These are phyloP conservation scores for Neurospora sp. DNA, from an alignment of 495 filamentous ascomycete species.

Conservation along the genomic window DNA sequence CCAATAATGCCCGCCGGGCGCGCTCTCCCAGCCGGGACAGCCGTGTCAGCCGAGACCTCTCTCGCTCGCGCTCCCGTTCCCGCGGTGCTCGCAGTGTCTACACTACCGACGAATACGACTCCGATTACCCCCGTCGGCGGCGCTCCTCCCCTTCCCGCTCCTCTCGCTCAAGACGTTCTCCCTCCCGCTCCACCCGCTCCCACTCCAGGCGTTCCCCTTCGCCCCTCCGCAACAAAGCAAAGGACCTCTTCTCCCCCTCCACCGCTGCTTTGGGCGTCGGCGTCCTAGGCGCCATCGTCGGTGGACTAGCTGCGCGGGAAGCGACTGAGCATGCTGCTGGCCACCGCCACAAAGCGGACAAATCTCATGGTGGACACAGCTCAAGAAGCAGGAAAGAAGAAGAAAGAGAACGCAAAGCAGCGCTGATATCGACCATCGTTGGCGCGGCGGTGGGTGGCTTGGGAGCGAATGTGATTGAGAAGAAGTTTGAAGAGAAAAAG, in stretches of 20 bases:
- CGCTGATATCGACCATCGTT: constrained; percentile 30
- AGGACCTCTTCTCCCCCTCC: constrained; percentile 22
- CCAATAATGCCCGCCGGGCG: not conserved
- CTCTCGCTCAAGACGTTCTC: not conserved
- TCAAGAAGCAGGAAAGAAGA: constrained; percentile 1
- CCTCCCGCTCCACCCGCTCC: not conserved
- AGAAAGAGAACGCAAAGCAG: not conserved
- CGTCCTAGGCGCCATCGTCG: constrained; percentile 34
- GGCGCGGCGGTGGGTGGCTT: constrained; percentile 37
- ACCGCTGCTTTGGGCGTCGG: constrained; percentile 31
- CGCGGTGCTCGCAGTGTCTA: not conserved
- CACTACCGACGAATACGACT: not conserved
- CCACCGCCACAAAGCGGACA: not conserved
- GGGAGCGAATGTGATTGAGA: constrained; percentile 37
- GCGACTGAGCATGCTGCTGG: constrained; percentile 17
- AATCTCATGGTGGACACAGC: not conserved
- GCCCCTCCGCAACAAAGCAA: not conserved
- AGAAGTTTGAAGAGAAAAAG: constrained; percentile 23
- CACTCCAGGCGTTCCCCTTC: not conserved
- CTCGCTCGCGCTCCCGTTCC: not conserved
- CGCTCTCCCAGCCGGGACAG: not conserved
- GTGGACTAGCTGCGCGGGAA: constrained; percentile 32
- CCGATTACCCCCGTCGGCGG: not conserved
- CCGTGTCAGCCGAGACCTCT: not conserved
- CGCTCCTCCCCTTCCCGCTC: not conserved